Evolutionary conservation across 306 rosid species (phyloP).

Genomic region (Ziziphus jujuba): DNA sequence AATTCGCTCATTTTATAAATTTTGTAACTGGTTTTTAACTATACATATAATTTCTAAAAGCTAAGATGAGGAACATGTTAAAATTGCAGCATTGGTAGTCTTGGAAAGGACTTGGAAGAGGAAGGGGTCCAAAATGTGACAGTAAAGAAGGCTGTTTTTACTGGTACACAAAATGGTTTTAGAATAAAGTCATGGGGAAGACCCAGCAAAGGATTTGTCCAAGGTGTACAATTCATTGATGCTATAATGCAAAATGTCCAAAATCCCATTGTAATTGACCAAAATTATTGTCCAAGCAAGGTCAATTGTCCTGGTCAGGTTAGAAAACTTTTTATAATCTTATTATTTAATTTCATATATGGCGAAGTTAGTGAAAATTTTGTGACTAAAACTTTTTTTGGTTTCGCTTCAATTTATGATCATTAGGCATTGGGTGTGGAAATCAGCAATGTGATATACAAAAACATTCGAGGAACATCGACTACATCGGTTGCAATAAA

Average conservation of each 20-base stretch:
- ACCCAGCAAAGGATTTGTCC: conserved; percentile 23
- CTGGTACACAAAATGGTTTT: conserved; percentile 13
- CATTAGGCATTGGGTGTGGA: not conserved
- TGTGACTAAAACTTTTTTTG: no score
- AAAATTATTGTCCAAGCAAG: conserved; percentile 29
- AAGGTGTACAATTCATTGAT: conserved; percentile 10
- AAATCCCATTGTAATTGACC: conserved; percentile 28
- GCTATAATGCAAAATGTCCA: conserved; percentile 19
- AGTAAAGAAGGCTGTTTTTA: conserved; percentile 4
- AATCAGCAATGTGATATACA: not conserved
- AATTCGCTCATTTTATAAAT: not conserved
- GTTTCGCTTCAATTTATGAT: no score
- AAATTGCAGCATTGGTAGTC: conserved; percentile 22
- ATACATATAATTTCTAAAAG: no score
- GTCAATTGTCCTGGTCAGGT: conserved; percentile 22
- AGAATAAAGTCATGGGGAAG: conserved; percentile 30
- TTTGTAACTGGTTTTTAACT: not conserved
- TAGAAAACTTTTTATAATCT: not conserved
- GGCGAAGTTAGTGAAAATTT: no score
- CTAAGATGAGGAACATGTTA: not conserved
- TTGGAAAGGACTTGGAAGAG: conserved; percentile 27
- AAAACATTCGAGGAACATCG: not conserved
- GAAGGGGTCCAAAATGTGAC: conserved; percentile 30
- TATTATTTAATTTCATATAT: no score
- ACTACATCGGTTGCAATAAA: not conserved